Conservation (phyloP, 345 rosid genomes). For the Linum usitatissimum region DNA sequence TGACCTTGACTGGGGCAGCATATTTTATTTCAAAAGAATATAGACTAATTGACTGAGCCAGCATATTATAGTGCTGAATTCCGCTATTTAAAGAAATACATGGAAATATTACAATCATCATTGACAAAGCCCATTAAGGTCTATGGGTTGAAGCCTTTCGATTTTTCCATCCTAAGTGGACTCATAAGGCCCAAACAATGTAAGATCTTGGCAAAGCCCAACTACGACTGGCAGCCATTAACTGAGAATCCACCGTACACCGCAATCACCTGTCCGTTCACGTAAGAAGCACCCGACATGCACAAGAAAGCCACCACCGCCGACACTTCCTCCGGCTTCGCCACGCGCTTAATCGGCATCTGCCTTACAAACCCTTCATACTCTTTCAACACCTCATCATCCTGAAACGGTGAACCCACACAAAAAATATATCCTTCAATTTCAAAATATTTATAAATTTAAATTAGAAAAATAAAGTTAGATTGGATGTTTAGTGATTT, state of each 20-base stretch:
- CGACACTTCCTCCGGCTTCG: background rate
- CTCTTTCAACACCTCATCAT: background rate
- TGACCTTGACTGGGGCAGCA: too few species aligned
- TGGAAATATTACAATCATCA: too few species aligned
- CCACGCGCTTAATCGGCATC: background rate
- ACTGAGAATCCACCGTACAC: background rate
- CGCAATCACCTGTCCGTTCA: background rate
- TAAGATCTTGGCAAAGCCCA: too few species aligned
- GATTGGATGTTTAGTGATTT: too few species aligned
- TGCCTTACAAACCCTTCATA: background rate
- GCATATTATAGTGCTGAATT: too few species aligned
- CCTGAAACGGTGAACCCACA: background rate
- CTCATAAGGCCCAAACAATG: too few species aligned
- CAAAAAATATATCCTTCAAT: background rate
- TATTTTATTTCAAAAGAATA: too few species aligned
- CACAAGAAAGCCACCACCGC: conserved; percentile 1
- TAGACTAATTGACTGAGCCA: too few species aligned
- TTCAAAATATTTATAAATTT: background rate
- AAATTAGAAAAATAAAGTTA: background rate
- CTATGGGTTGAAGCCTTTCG: too few species aligned
- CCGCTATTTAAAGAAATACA: too few species aligned
- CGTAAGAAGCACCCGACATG: background rate
- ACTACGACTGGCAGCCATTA: background rate
- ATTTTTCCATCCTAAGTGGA: too few species aligned
- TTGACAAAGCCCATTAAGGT: too few species aligned